Base-by-base conservation (phyloP, 208 protist genomes). In the Sergeia podlipaevii region DNA sequence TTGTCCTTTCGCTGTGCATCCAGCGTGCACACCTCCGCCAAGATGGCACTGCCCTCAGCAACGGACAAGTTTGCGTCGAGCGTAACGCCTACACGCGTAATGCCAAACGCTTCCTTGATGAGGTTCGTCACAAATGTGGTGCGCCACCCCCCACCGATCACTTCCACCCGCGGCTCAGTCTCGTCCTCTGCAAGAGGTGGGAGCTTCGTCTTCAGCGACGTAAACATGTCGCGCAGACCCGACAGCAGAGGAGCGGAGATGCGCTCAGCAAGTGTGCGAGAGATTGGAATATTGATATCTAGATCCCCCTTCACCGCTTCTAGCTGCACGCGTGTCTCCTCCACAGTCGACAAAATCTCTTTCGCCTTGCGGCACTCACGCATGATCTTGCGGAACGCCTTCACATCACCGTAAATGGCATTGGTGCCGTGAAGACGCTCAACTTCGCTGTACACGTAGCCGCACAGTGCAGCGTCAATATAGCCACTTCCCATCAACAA, bases 131-230 rank as follows among this genome's bases (percentile, higher is more conserved):
- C 52, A 32, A 57, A 84, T n/a, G 69, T 56, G 7, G 70, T 73
- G 41, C 83, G 74, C 83, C 83, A 91, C 50, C 83, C 79, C 17
- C 77, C 79, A 24, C 83, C 83, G 34, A 91, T 76, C 39, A 80
- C 74, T 68, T 91, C 83, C 4, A 91, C 73, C 20, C 76, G 73
- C 18, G 64, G 50, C 15, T 60, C 56, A 2, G 29, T 58, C 7
- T 38, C 28, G 38, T 52, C 42, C 13, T 21, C 23, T 3, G 33
- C 21, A 50, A 18, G 10, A 4, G 23, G 23, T 33, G 24, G 46
- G 34, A 32, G 73, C 56, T 15, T 36, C 24, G 4, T 43, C n/a
- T n/a, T n/a, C n/a, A n/a, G n/a, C n/a, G n/a, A n/a, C n/a, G n/a
- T n/a, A n/a, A 87, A 64, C 73, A 81, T 77, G 17, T 58, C 53